Evolutionary conservation across 2,329 filamentous ascomycete genomes (phyloP), one percentile per base, ranked within the genome.

Genomic region (Hysterium pulicare): DNA sequence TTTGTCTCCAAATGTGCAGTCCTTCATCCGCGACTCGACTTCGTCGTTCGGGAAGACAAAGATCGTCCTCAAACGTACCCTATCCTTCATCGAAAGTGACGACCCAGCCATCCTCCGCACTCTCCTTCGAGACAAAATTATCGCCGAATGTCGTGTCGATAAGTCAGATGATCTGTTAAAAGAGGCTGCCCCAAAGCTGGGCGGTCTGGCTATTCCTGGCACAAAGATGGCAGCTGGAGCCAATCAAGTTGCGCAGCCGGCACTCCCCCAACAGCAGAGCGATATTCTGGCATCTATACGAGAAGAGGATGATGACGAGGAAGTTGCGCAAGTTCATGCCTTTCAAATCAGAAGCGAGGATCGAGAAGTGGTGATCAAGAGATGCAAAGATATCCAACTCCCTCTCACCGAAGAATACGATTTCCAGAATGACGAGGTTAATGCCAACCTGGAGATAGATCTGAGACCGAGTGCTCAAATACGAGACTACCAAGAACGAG

Each of bases 331-430:
- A 26, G 90, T 95, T 4, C 91, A 97, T 63, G 86, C 90, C 1
- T 97, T 98, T 58, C 87, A 97, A 59, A 94, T 98, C 46, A 80
- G 81, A 2, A 86, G 90, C 53, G 80, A 82, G 48, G 82, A 83
- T 33, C 90, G 96, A 32, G 90, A 95, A 68, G 78, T 78, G 2
- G 90, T 97, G 1, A 88, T 94, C 59, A 90, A 93, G 66, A 85
- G 89, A 45, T 97, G 93, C 60, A 79, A 95, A 40, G 85, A 87
- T 34, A 82, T 98, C 38, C 86, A 85, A 20, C 86, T 89, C 48
- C 93, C 93, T 3, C 84, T 95, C 7, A 79, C 96, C 7, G 90
- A 97, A 65, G 93, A 98, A 68, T 98, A 98, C 67, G 93, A 98
- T 65, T 98, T 97, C 67, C 80, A 90, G 44, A 90, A 93, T 54